phyloP scores from a whole-genome alignment of 768 basidiomycete species.

The Cantharellus cinnabarinus region DNA sequence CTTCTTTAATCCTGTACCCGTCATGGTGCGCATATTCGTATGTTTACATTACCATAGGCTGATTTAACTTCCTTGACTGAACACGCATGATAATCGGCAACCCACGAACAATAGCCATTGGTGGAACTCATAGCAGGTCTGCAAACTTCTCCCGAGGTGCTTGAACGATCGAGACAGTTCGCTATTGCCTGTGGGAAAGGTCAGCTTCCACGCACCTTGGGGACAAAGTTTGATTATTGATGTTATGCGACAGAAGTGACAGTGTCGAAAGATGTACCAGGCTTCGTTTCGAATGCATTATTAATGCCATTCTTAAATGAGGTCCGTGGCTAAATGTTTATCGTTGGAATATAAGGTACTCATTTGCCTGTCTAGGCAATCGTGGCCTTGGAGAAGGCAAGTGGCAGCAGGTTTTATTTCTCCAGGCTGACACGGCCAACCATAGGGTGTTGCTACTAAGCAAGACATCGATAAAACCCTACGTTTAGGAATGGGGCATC shows the following conservation, averaged over 20 bases:
- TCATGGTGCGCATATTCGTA: constrained; percentile 45
- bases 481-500: constrained; percentile 82
- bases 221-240: constrained; percentile 2
- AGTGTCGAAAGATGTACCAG: constrained; percentile 77
- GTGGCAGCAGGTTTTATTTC: too few relatives aligned
- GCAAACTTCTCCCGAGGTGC: constrained; percentile 63
- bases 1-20: constrained; percentile 93
- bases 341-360: too few relatives aligned
- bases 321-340: constrained; percentile 20
- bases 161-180: constrained; percentile 59
- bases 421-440: neutral
- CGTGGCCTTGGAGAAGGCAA: constrained; percentile 84
- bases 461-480: constrained; percentile 94
- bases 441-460: constrained; percentile 68
- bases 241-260: constrained; percentile 48
- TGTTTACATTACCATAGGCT: too few relatives aligned
- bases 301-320: constrained; percentile 98
- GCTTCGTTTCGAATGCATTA: constrained; percentile 85
- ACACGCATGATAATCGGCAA: neutral
- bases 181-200: constrained; percentile 84
- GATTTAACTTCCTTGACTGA: neutral
- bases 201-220: neutral
- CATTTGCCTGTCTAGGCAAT: constrained; percentile 57
- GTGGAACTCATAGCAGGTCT: constrained; percentile 90
- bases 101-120: constrained; percentile 37